phyloP scores from a whole-genome alignment of 108 stramenopile species.

The Fistulifera pelliculosa region DNA sequence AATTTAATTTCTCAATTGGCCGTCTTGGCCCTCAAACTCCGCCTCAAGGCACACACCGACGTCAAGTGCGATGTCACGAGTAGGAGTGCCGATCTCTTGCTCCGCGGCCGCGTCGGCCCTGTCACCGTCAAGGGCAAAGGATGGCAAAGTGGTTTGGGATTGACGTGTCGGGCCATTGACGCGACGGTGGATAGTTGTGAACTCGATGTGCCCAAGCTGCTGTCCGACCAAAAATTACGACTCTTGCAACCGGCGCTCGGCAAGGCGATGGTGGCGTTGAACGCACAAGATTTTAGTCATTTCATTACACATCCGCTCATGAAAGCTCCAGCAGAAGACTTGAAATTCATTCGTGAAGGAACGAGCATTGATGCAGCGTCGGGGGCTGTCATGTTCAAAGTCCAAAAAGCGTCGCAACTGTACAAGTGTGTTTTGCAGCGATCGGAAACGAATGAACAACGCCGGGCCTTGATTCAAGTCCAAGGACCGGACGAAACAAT shows the following conservation, averaged over 20 bases:
- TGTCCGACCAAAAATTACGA: conserved; percentile 32
- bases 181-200: conserved; percentile 40
- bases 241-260: conserved; percentile 39
- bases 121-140: conserved; percentile 46
- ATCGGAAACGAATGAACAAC: conserved; percentile 1
- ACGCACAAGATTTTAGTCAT: conserved; percentile 41
- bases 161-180: conserved; percentile 49
- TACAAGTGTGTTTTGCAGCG: conserved; percentile 28
- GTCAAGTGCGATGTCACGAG: conserved; percentile 43
- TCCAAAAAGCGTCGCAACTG: conserved; percentile 10
- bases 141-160: conserved; percentile 32
- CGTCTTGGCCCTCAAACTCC: conserved; percentile 32
- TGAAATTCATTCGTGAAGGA: conserved; percentile 30
- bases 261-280: conserved; percentile 39
- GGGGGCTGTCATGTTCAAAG: conserved; percentile 20
- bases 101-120: conserved; percentile 31
- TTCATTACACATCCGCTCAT: conserved; percentile 55
- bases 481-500: neutral
- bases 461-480: conserved; percentile 6
- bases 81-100: conserved; percentile 14
- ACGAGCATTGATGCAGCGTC: neutral
- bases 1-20: conserved; percentile 43
- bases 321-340: conserved; percentile 18
- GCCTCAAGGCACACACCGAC: conserved; percentile 29
- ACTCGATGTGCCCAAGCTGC: conserved; percentile 29